These are phyloP conservation scores for Paramecium octaurelia DNA, from an alignment of 73 alveolate species.

Conservation along the genomic window DNA sequence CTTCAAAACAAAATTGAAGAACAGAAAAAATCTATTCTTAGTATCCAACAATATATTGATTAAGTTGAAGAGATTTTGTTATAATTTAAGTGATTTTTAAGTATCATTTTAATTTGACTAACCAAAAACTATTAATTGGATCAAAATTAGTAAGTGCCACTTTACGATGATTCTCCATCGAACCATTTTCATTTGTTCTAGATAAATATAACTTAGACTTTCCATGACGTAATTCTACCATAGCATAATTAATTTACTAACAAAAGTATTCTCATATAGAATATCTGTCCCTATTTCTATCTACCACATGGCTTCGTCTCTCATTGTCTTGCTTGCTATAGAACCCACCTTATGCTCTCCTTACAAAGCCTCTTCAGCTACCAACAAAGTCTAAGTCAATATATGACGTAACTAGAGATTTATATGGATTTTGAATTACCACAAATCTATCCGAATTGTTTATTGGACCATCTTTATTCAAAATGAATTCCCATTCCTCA, in stretches of 20 bases:
- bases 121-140: neutral
- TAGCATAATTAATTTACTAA: neutral
- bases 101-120: neutral
- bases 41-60: neutral
- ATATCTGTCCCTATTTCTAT: neutral
- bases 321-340: neutral
- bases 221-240: neutral
- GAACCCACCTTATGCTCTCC: neutral
- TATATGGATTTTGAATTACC: neutral
- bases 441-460: neutral
- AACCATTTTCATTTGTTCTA: neutral
- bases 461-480: neutral
- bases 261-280: constrained; percentile 11
- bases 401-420: neutral
- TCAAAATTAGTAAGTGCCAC: neutral
- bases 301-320: neutral
- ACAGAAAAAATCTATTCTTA: neutral
- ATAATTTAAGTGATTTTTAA: neutral
- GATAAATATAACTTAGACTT: neutral
- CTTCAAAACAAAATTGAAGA: neutral
- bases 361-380: neutral
- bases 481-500: neutral
- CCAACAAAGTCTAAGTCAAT: neutral
- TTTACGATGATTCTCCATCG: neutral
- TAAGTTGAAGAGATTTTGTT: neutral